phyloP scores from a whole-genome alignment of 345 rosid genomes.

The Citrus trifoliata region DNA sequence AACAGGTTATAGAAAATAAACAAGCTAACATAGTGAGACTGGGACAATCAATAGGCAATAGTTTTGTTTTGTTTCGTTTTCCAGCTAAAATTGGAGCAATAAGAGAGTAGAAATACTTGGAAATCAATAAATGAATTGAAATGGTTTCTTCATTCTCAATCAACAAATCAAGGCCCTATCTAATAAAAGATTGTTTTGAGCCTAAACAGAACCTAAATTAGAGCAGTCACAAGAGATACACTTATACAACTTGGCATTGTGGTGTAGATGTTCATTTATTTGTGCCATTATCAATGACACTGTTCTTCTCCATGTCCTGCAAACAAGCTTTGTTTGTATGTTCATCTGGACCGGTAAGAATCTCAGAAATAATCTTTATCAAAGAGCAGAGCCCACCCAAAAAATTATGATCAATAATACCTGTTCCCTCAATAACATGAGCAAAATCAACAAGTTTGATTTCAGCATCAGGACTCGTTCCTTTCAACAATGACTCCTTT shows the following conservation, averaged over 20 bases:
- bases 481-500: conserved; percentile 42
- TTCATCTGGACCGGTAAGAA: conserved; percentile 45
- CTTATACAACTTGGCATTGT: neutral
- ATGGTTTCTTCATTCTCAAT: neutral
- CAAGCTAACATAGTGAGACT: neutral
- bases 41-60: neutral
- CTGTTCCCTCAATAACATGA: conserved; percentile 79
- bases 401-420: conserved; percentile 91
- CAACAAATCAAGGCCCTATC: neutral
- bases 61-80: neutral
- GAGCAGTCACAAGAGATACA: neutral
- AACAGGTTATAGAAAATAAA: neutral
- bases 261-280: neutral
- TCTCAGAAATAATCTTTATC: conserved; percentile 71
- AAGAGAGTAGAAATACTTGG: neutral
- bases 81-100: neutral
- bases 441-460: conserved; percentile 93
- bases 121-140: neutral
- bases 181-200: too few species aligned
- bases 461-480: conserved; percentile 34
- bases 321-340: conserved; percentile 19
- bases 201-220: neutral
- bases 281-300: conserved; percentile 9
- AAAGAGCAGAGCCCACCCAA: conserved; percentile 92
- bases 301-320: conserved; percentile 22